Conservation (phyloP, 805 yeast genomes). For the Spathaspora girioi region DNA sequence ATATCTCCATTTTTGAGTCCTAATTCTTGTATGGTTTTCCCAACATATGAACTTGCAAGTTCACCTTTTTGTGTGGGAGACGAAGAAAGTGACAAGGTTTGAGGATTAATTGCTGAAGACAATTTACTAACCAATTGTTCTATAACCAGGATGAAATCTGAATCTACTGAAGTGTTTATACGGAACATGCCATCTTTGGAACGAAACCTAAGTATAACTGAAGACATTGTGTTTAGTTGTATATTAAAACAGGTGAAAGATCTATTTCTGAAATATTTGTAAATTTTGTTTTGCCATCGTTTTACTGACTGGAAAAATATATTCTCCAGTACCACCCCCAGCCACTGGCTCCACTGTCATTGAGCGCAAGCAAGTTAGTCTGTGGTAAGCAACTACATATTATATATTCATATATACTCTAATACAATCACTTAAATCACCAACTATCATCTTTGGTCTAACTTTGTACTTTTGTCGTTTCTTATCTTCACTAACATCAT, state of each 20-base stretch:
- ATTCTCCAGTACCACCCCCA: neutral
- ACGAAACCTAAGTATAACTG: constrained; percentile 62
- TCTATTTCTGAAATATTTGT: neutral
- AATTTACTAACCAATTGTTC: constrained; percentile 33
- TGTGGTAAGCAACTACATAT: neutral
- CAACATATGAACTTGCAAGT: constrained; percentile 32
- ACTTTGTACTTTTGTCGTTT: constrained; percentile 1
- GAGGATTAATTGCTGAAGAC: constrained; percentile 11
- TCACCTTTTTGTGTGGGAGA: constrained; percentile 44
- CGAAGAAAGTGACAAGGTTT: constrained; percentile 37
- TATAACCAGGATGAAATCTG: constrained; percentile 43
- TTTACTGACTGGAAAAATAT: neutral
- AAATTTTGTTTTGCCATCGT: neutral
- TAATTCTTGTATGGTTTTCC: constrained; percentile 37
- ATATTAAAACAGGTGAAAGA: neutral
- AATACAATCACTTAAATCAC: constrained; percentile 9
- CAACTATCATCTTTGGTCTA: constrained; percentile 1
- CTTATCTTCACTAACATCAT: neutral
- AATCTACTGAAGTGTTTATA: constrained; percentile 45
- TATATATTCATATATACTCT: constrained; percentile 6
- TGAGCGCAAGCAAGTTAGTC: no score
- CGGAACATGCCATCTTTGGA: constrained; percentile 82
- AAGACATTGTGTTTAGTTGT: neutral
- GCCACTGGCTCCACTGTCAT: neutral
- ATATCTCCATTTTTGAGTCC: constrained; percentile 59